Evolutionary conservation across 306 rosid genomes (phyloP), one percentile per base, ranked within the genome.

Genomic region (Lathyrus oleraceus): DNA sequence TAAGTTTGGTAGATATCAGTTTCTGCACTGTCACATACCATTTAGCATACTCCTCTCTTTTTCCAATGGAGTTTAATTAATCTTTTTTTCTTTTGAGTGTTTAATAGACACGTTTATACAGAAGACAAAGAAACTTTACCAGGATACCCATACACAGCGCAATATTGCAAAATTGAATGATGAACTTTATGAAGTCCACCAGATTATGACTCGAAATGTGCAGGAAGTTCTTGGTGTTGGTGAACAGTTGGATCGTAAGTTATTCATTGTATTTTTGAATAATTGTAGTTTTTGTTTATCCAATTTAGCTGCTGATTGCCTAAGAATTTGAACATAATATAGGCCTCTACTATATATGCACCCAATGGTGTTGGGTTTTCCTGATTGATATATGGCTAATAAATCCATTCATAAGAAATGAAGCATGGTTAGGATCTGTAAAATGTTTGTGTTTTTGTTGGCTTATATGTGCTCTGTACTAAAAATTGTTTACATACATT

Each of bases 141-240:
- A 91, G 87, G 99, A 95, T 81, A 91, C 97, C 60, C 96, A 79
- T 62, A 91, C 97, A 64, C 99, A 91, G 81, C 91, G 99, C 64
- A 95, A 95, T 84, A 89, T 95, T 85, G 84, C 97, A 20, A 95
- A 95, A 83, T 83, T 95, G 88, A 95, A 91, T 65, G 99, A 95
- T 81, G 99, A 95, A 76, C 97, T 95, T 36, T 95, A 91, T 71
- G 99, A 95, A 85, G 99, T 95, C 81, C 97, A 95, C 79, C 99
- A 91, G 83, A 89, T 95, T 71, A 91, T 95, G 97, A 95, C 99
- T 52, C 96, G 99, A 17, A 95, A 95, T 85, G 99, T 95, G 82
- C 99, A 91, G 85, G 99, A 95, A 78, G 97, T 95, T 82, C 95
- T 95, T 74, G 99, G 99, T 78, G 99, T 95, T 71, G 99, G 99